These are phyloP conservation scores for Backusella luteola DNA, from an alignment of 192 early-diverging fungal species.

Conservation along the genomic window DNA sequence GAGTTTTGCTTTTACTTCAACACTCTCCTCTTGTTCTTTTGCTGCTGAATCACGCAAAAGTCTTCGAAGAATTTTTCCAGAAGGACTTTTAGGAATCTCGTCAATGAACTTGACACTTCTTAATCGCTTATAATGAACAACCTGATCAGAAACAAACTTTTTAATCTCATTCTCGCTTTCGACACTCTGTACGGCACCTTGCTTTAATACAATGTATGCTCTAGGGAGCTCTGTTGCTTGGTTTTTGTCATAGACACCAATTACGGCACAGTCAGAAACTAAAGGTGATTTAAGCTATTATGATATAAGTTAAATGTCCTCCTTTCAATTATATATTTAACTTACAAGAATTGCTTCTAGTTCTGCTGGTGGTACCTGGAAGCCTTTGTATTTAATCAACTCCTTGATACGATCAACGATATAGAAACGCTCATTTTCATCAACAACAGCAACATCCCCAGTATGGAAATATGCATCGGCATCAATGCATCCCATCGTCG, in stretches of 20 bases:
- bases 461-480: slow-evolving; percentile 55
- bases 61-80: slow-evolving; percentile 84
- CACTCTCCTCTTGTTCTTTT: slow-evolving; percentile 23
- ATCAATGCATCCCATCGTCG: slow-evolving; percentile 41
- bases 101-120: slow-evolving; percentile 72
- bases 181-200: slow-evolving; percentile 30
- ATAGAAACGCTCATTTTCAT: slow-evolving; percentile 59
- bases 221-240: slow-evolving; percentile 77
- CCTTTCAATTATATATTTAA: slow-evolving; percentile 24
- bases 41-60: slow-evolving; percentile 31
- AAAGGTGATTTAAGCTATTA: slow-evolving; percentile 47
- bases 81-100: slow-evolving; percentile 72
- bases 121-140: slow-evolving; percentile 75
- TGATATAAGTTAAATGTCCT: slow-evolving; percentile 59
- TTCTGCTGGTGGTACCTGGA: slow-evolving; percentile 69
- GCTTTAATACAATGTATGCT: slow-evolving; percentile 71
- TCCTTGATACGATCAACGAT: slow-evolving; percentile 81
- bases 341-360: slow-evolving; percentile 63
- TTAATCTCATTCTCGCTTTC: slow-evolving; percentile 43
- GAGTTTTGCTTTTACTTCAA: slow-evolving; percentile 11
- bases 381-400: slow-evolving; percentile 51
- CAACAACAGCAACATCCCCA: slow-evolving; percentile 56
- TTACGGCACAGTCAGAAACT: slow-evolving; percentile 71
- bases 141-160: slow-evolving; percentile 55
- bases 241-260: slow-evolving; percentile 62